Conservation (phyloP, 129 eudicot genomes). For the Artemisia annua region DNA sequence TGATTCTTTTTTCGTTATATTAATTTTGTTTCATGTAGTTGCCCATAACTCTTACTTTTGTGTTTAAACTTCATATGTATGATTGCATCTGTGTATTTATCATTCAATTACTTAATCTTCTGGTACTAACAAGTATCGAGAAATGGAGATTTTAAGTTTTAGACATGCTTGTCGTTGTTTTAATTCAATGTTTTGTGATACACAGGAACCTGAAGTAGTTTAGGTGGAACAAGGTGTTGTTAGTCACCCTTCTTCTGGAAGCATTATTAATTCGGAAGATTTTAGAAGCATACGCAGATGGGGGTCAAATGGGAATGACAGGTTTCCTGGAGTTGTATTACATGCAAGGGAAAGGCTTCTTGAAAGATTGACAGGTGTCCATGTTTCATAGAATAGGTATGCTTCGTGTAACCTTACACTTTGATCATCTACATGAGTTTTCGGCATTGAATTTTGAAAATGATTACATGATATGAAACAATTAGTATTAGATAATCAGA, state of each 20-base stretch:
- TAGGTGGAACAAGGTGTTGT: conserved; percentile 40
- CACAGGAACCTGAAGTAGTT: conserved; percentile 52
- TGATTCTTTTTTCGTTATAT: background rate
- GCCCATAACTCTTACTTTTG: background rate
- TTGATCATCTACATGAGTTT: too few relatives aligned
- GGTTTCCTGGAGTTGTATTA: conserved; percentile 88
- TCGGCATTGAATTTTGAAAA: background rate
- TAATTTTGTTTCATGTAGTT: background rate
- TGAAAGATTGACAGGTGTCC: conserved; percentile 73
- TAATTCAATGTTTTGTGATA: conserved; percentile 16
- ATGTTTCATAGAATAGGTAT: conserved; percentile 62
- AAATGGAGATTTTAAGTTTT: too few relatives aligned
- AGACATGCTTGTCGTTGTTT: background rate
- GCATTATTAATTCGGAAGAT: conserved; percentile 39
- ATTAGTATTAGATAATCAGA: too few relatives aligned
- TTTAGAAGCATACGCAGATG: conserved; percentile 38
- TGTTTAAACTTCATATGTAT: background rate
- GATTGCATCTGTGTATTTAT: too few relatives aligned
- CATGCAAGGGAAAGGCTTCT: conserved; percentile 93
- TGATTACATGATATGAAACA: too few relatives aligned
- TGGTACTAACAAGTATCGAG: background rate
- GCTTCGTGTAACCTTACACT: background rate
- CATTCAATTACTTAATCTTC: too few relatives aligned
- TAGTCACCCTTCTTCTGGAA: conserved; percentile 37
- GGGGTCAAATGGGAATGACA: conserved; percentile 44